Evolutionary conservation across 73 alveolate genomes (phyloP), one percentile per base, ranked within the genome.

Genomic region (Loxodes magnus): DNA sequence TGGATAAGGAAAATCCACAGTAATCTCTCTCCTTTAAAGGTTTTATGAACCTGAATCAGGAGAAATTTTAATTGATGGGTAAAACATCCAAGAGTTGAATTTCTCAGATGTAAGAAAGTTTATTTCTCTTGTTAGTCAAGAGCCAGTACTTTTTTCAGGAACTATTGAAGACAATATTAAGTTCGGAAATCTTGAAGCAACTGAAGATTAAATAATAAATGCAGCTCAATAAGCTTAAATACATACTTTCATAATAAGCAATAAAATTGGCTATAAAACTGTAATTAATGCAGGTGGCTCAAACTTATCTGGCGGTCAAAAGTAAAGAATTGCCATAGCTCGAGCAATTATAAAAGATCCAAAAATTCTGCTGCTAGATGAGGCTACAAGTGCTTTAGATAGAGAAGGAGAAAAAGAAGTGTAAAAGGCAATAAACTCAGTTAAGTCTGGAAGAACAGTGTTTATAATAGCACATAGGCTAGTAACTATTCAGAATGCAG

Each of bases 1-100:
- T 23, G 97, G 98, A 14, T 84, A 92, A 59, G 98, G 98, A 10
- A 89, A 89, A 72, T 65, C 90, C 28, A 89, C 98, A 4, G 79
- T 88, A 31, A 78, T 91, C 46, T 61, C 82, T 59, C 53, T 91
- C 49, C 51, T 91, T 17, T 89, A 87, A 63, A 68, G 94, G 66
- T 87, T 91, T 52, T 91, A 91, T 75, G 97, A 87, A 23, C 79
- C 92, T 6, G 52, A 51, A 49, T 35, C 33, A 37, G 98, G 98
- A 5, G 29, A 26, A 33, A 71, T 89, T 30, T 34, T 64, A 23
- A 62, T 89, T 5, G 93, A 88, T 68, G 91, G 80, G 35, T 53
- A 49, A 4, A 71, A 68, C 23, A 52, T 81, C 2, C 68, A 65
- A 39, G 68, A 67, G 29, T 50, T 64, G 42, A 69, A 85, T 62